Evolutionary conservation across 140 eudicot genomes (phyloP).

Genomic region (Flaveria floridana): DNA sequence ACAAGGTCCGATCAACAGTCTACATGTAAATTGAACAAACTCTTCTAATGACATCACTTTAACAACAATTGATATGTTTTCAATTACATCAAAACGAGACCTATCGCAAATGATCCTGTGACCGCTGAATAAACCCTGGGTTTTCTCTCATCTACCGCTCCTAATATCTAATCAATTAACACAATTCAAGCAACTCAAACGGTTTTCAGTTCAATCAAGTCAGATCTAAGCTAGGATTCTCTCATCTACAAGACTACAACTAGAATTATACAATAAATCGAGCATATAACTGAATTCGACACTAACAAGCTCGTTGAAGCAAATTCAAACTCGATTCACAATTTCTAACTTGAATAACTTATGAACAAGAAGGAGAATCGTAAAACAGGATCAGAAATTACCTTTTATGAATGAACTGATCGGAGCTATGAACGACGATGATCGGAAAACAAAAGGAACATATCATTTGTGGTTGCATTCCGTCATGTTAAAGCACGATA

Average conservation of each 20-base stretch:
- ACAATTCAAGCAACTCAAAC: not conserved
- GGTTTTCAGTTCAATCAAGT: constrained; percentile 16
- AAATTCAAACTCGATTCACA: constrained; percentile 28
- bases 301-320: constrained; percentile 6
- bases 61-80: constrained; percentile 2
- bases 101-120: not conserved
- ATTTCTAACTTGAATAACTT: not conserved
- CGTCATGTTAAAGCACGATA: not conserved
- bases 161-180: not conserved
- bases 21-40: not conserved
- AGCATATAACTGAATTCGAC: not conserved
- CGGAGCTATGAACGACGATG: constrained; percentile 24
- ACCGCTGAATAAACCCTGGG: not conserved
- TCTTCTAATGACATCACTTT: not conserved
- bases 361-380: not conserved
- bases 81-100: not conserved
- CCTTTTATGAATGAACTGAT: constrained; percentile 16
- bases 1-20: not conserved
- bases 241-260: not conserved
- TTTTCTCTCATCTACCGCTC: constrained; percentile 12
- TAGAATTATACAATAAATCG: not conserved
- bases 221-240: constrained; percentile 8
- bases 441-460: constrained; percentile 2
- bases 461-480: constrained; percentile 15
- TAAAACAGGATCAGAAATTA: not conserved